phyloP scores from a whole-genome alignment of 352 stramenopile species.

The Phytopythium vexans region DNA sequence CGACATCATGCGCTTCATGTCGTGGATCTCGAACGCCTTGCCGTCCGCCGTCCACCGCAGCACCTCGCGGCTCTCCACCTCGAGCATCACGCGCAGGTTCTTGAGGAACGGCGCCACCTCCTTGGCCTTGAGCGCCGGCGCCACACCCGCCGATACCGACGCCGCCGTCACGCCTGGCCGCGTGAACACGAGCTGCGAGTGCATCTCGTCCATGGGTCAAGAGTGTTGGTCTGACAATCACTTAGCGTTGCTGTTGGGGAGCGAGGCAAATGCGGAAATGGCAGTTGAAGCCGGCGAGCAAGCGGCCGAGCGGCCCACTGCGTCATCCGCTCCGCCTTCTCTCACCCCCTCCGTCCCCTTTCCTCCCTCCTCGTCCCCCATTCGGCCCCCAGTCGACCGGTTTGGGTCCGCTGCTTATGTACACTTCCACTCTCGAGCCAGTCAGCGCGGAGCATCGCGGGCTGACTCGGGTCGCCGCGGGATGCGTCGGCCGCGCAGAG shows the following conservation, averaged over 20 bases:
- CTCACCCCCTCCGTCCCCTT: too few relatives aligned
- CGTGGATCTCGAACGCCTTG: conserved; percentile 63
- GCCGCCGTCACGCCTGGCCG: not conserved
- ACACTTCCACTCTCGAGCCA: too few relatives aligned
- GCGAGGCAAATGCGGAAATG: conserved; percentile 6
- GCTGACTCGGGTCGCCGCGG: too few relatives aligned
- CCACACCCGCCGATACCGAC: not conserved
- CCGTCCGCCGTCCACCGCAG: conserved; percentile 55
- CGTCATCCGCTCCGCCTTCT: too few relatives aligned
- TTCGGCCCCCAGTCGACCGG: too few relatives aligned
- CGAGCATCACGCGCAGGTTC: conserved; percentile 58
- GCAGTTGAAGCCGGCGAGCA: conserved; percentile 3
- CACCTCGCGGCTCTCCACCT: conserved; percentile 40
- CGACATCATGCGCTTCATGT: conserved; percentile 70
- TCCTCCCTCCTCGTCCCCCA: too few relatives aligned
- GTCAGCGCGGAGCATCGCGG: too few relatives aligned
- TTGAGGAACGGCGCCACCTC: conserved; percentile 72
- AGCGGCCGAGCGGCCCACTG: not conserved
- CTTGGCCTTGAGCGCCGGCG: conserved; percentile 17
- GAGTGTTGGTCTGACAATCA: too few relatives aligned
- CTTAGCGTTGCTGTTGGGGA: too few relatives aligned
- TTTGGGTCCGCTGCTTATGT: too few relatives aligned
- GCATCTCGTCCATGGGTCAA: not conserved
- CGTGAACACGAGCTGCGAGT: conserved; percentile 1
- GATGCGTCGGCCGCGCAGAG: not conserved